A percentile compares a stretch with the other conserved stretches of the same genome.
Evolutionary conservation across 2,329 filamentous ascomycete genomes (phyloP).

Genomic region (Penicillium sp.): DNA sequence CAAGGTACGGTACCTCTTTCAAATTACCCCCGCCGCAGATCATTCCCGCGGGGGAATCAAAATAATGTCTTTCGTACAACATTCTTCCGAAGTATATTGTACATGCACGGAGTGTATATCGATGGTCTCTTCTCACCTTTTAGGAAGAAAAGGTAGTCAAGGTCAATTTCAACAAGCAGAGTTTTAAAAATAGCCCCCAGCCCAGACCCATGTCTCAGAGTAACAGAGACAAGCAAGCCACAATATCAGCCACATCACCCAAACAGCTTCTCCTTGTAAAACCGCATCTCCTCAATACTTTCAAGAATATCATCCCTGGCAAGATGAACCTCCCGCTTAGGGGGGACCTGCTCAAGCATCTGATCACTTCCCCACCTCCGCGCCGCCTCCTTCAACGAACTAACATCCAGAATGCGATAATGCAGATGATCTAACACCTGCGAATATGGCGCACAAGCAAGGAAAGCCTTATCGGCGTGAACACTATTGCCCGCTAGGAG

Average conservation of each 20-base stretch:
- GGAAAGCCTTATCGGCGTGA: slow-evolving; percentile 82
- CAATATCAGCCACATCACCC: slow-evolving; percentile 9
- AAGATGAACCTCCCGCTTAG: slow-evolving; percentile 75
- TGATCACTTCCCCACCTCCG: slow-evolving; percentile 72
- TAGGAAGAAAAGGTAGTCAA: background rate
- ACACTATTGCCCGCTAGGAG: slow-evolving; percentile 90
- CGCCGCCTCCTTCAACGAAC: slow-evolving; percentile 85
- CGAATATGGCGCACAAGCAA: slow-evolving; percentile 71
- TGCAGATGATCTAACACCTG: slow-evolving; percentile 74
- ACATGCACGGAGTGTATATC: background rate
- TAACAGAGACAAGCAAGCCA: background rate
- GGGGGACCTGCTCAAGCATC: slow-evolving; percentile 62
- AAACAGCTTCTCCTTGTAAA: slow-evolving; percentile 74
- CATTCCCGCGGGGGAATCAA: background rate
- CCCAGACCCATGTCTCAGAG: slow-evolving; percentile 2
- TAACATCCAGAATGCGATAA: slow-evolving; percentile 90
- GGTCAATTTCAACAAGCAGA: background rate
- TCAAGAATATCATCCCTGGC: slow-evolving; percentile 89
- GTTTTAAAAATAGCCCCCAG: background rate
- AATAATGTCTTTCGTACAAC: background rate
- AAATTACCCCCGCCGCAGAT: slow-evolving; percentile 5
- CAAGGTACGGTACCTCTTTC: background rate
- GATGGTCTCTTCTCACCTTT: background rate
- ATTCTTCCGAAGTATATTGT: background rate
- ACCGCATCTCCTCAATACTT: slow-evolving; percentile 88